Base-by-base conservation (phyloP, 371 early-diverging fungal species). In the Mucor indicus region DNA sequence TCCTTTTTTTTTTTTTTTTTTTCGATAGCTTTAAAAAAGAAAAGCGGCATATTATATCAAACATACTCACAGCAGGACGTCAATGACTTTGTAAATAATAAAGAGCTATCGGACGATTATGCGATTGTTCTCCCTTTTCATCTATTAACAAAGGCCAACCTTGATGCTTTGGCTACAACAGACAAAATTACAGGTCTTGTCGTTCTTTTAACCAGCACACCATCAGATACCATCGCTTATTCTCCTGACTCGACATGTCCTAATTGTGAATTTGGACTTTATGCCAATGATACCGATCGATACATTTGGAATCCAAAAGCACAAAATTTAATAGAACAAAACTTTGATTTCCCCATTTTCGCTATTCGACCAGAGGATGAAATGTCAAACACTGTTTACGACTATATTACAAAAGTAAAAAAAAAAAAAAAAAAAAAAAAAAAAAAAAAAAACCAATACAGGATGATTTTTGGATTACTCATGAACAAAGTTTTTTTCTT, bases 301-400 rank as follows among this genome's bases (percentile, higher is more conserved):
- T 77, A 86, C 44, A 29, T 53, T n/a, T 90, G 91, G 91, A 90
- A 90, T 43, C 83, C 85, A 9, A 57, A 67, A 81, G 90, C 85
- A 2, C 77, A 75, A 42, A 69, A 69, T 25, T 48, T 88, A 24
- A 55, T 83, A 11, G 74, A 73, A 38, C 50, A 77, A 22, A 50
- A 41, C 7, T 83, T 77, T 51, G 75, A 81, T 32, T 82, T 85
- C 37, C 91, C 89, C 5, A 80, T 90, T 20, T 87, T 84, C 59
- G 82, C 79, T 3, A 43, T 86, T 20, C 60, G 72, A 44, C 76
- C 84, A 9, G 64, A 61, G 29, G 77, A 80, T 38, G 35, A 17
- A 2, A 25, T 53, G 6, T 69, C 81, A 10, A 54, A 38, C 10
- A 55, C 60, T 25, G 63, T 67, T 0, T 82, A 80, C 38, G 57